Percentiles rank a stretch among this genome's conserved stretches.
phyloP scores from a whole-genome alignment of 2,329 filamentous ascomycete species.

The Fusarium foetens region DNA sequence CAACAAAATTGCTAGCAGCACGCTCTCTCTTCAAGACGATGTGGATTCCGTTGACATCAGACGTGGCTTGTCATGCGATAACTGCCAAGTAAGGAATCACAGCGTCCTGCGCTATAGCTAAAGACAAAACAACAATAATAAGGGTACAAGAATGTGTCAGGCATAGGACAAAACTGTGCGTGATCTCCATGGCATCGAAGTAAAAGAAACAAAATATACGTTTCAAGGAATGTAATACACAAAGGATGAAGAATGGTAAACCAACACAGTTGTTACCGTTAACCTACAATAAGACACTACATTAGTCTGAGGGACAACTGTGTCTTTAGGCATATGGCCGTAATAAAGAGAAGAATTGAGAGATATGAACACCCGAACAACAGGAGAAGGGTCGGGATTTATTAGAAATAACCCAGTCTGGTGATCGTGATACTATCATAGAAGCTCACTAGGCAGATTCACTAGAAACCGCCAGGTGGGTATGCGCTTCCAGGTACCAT shows the following conservation, averaged over 20 bases:
- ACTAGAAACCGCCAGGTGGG: slow-evolving; percentile 51
- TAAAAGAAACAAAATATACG: slow-evolving; percentile 1
- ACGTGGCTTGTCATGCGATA: background rate
- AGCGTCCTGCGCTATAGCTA: slow-evolving; percentile 1
- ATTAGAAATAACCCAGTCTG: background rate
- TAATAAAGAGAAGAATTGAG: slow-evolving; percentile 3
- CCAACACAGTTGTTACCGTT: slow-evolving; percentile 5
- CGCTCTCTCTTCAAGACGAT: background rate
- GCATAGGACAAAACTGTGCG: background rate
- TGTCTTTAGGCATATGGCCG: slow-evolving; percentile 21
- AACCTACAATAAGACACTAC: slow-evolving; percentile 13
- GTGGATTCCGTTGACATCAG: background rate
- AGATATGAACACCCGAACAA: slow-evolving; percentile 7
- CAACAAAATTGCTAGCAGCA: background rate
- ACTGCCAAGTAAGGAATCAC: background rate
- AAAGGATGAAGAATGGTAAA: background rate
- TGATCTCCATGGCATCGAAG: slow-evolving; percentile 14
- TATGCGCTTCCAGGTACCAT: slow-evolving; percentile 67
- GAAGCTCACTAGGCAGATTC: slow-evolving; percentile 11
- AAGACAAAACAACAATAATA: background rate
- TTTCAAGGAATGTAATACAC: background rate
- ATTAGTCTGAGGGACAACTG: slow-evolving; percentile 21
- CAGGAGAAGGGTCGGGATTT: background rate
- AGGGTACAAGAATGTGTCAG: slow-evolving; percentile 1
- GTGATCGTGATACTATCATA: background rate